phyloP scores from a whole-genome alignment of 2,329 filamentous ascomycete genomes.

The Nigrospora osmanthi region DNA sequence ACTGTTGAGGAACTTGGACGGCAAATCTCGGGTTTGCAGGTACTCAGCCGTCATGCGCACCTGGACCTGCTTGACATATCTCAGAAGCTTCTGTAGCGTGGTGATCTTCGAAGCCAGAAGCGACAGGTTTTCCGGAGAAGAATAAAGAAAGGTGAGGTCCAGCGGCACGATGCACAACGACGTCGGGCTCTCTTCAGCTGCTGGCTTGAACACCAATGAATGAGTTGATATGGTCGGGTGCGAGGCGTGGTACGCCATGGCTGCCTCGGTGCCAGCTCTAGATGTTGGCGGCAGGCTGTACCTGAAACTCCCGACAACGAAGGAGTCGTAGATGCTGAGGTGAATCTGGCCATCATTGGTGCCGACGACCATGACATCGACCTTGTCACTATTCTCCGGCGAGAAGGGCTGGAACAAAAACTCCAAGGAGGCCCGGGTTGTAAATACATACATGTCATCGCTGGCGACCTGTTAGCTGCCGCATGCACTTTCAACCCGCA shows the following conservation, averaged over 20 bases:
- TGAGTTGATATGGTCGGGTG: conserved; percentile 72
- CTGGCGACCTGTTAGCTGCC: conserved; percentile 25
- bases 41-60: conserved; percentile 75
- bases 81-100: conserved; percentile 75
- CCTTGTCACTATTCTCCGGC: conserved; percentile 60
- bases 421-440: conserved; percentile 60
- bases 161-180: conserved; percentile 61
- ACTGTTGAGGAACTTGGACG: conserved; percentile 67
- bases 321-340: conserved; percentile 78
- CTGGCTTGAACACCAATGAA: conserved; percentile 53
- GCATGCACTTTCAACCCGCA: not conserved
- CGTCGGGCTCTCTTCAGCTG: conserved; percentile 27
- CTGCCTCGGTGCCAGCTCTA: conserved; percentile 16
- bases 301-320: conserved; percentile 63
- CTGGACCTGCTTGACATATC: conserved; percentile 77
- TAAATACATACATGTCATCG: conserved; percentile 56
- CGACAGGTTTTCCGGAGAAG: conserved; percentile 72
- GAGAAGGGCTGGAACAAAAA: conserved; percentile 58
- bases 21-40: conserved; percentile 74
- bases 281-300: conserved; percentile 31
- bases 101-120: conserved; percentile 82
- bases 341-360: conserved; percentile 65
- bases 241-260: conserved; percentile 55
- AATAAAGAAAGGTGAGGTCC: conserved; percentile 75
- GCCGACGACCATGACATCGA: conserved; percentile 72